Evolutionary conservation across 1,284 basidiomycete species (phyloP).

Genomic region (Entoloma clypeatum): DNA sequence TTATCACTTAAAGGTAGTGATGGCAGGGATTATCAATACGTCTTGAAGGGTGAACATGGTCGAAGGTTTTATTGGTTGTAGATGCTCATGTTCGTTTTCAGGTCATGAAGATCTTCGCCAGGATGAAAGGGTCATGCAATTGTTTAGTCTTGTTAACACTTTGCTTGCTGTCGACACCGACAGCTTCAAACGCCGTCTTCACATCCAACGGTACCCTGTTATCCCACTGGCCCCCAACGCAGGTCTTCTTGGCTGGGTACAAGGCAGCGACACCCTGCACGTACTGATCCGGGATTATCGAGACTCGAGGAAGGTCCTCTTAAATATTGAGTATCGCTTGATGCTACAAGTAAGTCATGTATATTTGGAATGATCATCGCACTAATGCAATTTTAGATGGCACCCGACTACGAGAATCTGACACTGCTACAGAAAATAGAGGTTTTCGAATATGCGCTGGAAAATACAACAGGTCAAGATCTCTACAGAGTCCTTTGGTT

Average conservation of each 20-base stretch:
- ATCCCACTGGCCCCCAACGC: slow-evolving; percentile 97
- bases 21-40: slow-evolving; percentile 91
- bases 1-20: slow-evolving; percentile 89
- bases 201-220: slow-evolving; percentile 92
- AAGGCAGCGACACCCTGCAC: slow-evolving; percentile 97
- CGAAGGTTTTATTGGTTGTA: background rate
- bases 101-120: slow-evolving; percentile 99
- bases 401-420: slow-evolving; percentile 96
- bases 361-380: background rate
- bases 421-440: slow-evolving; percentile 97
- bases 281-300: slow-evolving; percentile 96
- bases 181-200: slow-evolving; percentile 94
- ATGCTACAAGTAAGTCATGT: slow-evolving; percentile 80
- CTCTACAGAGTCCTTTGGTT: slow-evolving; percentile 98
- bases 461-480: slow-evolving; percentile 99
- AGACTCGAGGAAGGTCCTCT: slow-evolving; percentile 90
- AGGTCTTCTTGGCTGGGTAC: slow-evolving; percentile 94
- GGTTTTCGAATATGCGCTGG: slow-evolving; percentile 98
- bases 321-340: slow-evolving; percentile 97
- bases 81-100: slow-evolving; percentile 25
- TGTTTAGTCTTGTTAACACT: slow-evolving; percentile 97
- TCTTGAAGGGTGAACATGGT: slow-evolving; percentile 82
- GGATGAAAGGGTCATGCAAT: slow-evolving; percentile 99
- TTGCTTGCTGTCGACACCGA: slow-evolving; percentile 90
- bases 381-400: slow-evolving; percentile 66